Conservation (phyloP, 2,329 filamentous ascomycete species). For the Apiospora koreana region DNA sequence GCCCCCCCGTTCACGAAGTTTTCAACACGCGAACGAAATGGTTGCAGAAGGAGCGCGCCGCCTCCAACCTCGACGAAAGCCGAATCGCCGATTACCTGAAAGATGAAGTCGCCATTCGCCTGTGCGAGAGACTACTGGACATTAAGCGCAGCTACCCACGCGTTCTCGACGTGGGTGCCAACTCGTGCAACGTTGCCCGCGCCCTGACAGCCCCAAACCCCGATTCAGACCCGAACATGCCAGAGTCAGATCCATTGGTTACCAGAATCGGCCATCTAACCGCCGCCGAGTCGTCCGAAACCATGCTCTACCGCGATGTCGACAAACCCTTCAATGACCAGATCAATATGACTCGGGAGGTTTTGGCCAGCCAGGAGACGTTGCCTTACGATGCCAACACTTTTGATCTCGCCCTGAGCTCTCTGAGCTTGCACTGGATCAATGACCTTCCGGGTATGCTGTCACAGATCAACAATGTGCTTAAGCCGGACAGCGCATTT, state of each 20-base stretch:
- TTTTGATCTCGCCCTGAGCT: constrained; percentile 90
- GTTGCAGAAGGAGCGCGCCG: constrained; percentile 87
- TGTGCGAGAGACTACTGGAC: constrained; percentile 87
- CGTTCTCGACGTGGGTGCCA: constrained; percentile 90
- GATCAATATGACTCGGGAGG: constrained; percentile 71
- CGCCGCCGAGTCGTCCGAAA: constrained; percentile 78
- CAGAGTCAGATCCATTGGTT: constrained; percentile 66
- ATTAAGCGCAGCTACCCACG: constrained; percentile 86
- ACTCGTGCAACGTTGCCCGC: constrained; percentile 90
- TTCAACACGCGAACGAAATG: constrained; percentile 90
- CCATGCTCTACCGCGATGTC: constrained; percentile 79
- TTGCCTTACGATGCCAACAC: constrained; percentile 74
- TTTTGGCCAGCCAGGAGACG: constrained; percentile 73
- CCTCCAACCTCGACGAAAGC: constrained; percentile 67
- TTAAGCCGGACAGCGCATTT: constrained; percentile 91
- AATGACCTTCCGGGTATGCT: constrained; percentile 90
- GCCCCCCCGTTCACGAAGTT: constrained; percentile 79
- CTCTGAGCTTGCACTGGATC: constrained; percentile 92
- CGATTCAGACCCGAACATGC: constrained; percentile 57
- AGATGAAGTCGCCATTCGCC: constrained; percentile 82
- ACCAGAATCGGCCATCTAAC: constrained; percentile 72
- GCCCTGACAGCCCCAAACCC: constrained; percentile 73
- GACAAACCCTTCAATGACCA: constrained; percentile 72
- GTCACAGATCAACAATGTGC: constrained; percentile 78
- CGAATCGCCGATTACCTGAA: constrained; percentile 88